Percentiles rank a stretch among this genome's conserved stretches.
Conservation (phyloP, 208 protist genomes). For the Trypanosoma congolense region DNA sequence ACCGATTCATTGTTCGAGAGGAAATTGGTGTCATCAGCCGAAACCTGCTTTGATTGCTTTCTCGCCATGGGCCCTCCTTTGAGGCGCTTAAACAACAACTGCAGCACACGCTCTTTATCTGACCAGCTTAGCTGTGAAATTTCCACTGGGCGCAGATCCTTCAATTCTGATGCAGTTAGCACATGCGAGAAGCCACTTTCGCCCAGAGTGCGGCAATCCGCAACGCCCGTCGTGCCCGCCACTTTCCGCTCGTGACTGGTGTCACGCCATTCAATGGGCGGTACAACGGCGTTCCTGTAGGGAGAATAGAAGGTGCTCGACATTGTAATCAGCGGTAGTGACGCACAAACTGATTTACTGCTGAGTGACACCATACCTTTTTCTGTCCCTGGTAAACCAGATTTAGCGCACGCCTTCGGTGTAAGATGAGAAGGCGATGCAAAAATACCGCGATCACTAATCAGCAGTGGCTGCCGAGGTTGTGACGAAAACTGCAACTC, state of each 20-base stretch:
- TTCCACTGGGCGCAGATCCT: conserved; percentile 58
- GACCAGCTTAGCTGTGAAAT: conserved; percentile 75
- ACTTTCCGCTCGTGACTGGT: neutral
- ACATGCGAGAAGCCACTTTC: conserved; percentile 19
- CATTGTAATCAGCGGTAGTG: conserved; percentile 18
- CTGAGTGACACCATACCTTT: neutral
- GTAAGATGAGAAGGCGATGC: neutral
- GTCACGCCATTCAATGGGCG: conserved; percentile 6
- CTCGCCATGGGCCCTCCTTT: conserved; percentile 15
- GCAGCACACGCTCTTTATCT: conserved; percentile 88
- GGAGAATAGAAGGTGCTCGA: neutral
- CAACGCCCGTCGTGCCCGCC: neutral
- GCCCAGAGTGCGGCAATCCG: conserved; percentile 2
- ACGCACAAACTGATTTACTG: neutral
- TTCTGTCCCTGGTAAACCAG: neutral
- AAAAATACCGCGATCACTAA: conserved; percentile 27
- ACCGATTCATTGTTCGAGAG: neutral
- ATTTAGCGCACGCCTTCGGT: conserved; percentile 4
- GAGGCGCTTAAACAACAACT: conserved; percentile 72
- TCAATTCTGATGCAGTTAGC: conserved; percentile 39
- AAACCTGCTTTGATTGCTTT: conserved; percentile 10
- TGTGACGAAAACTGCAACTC: conserved; percentile 41
- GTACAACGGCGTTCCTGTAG: conserved; percentile 4
- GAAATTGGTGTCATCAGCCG: conserved; percentile 11
- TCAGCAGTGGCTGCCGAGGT: conserved; percentile 29